Base-by-base conservation (phyloP, 1,284 basidiomycete species). In the Inonotus obliquus region DNA sequence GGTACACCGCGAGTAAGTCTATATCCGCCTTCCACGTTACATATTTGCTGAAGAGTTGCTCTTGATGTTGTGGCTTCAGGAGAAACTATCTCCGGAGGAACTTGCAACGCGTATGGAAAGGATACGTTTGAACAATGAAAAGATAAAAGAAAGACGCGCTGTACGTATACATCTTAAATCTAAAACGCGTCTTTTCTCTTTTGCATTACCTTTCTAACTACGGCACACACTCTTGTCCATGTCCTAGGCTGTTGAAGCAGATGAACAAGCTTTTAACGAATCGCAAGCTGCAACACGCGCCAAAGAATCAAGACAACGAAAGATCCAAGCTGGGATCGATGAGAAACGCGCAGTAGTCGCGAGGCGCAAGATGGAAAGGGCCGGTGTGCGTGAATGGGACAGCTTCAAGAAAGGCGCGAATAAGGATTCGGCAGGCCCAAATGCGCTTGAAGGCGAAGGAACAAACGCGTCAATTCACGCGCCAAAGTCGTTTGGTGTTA, bases 381-480 rank as follows among this genome's bases (percentile, higher is more conserved):
- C 84, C 13, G 82, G 83, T 66, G 83, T 74, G 63, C 80, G 89
- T n/a, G 90, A 92, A 73, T 92, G 89, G 89, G 89, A 92, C 70
- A 85, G 87, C 29, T 85, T 83, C n/a, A 92, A 92, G 69, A 77
- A 81, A 23, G 68, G 75, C 23, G 73, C 71, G 47, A 39, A 38
- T n/a, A n/a, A n/a, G n/a, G n/a, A n/a, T n/a, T n/a, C n/a, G n/a
- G n/a, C n/a, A n/a, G n/a, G n/a, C 55, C 29, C 60, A 47, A 60
- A 59, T 29, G 53, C 55, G 39, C 63, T 59, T 14, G 68, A 66
- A 11, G 66, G 64, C 13, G 48, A 66, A 29, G 60, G 57, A 63
- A 1, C 69, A 19, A 63, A 62, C 29, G 51, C 32, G 27, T 52
- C 51, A 11, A 52, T 52, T 7, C 32, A 52, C 19, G 51, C 66